Evolutionary conservation across 2,329 filamentous ascomycete species (phyloP), one percentile per base, ranked within the genome.

Genomic region (Aspergillus viridinutans): DNA sequence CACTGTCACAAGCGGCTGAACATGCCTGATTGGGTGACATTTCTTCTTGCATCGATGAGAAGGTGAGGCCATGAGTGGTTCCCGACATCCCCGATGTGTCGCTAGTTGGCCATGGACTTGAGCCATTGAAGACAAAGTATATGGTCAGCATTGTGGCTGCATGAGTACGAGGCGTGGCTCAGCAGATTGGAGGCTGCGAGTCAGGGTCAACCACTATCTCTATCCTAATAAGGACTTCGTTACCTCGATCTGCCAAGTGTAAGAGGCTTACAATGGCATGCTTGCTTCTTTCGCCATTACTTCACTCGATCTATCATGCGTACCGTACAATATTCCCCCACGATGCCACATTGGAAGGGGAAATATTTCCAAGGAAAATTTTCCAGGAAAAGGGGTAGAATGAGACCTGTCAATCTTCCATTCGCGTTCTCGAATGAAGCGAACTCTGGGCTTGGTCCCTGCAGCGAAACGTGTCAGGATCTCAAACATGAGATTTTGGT

Each of bases 341-440:
- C 43, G 20, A 47, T 47, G 43, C 23, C 6, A 7, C 12, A 26
- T 21, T 49, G 52, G 52, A 54, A 25, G 14, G 52, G 38, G 25
- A 47, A 47, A 54, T 23, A 25, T 5, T n/a, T 42, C 35, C 42
- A 20, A 28, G 20, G 48, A 47, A 49, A 40, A 47, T 23, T 32
- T n/a, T 29, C 23, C 23, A 38, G 32, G 17, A 53, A 55, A 54
- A 45, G 45, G 55, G 45, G 52, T 20, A 20, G 23, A n/a, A n/a
- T 59, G 58, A 57, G 53, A 61, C 54, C 55, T 58, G 49, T 61
- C 59, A 61, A 26, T 50, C 59, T 56, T 56, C 54, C 40, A 29
- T 50, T 52, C 51, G 50, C 49, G 49, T 50, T 52, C 49, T 49
- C 54, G 40, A 52, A 49, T 32, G 38, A 50, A 26, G 50, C 21